Percentiles rank a stretch among this genome's conserved stretches.
These are phyloP conservation scores for Pythium diclinum DNA, from an alignment of 352 stramenopile genomes.

Conservation along the genomic window DNA sequence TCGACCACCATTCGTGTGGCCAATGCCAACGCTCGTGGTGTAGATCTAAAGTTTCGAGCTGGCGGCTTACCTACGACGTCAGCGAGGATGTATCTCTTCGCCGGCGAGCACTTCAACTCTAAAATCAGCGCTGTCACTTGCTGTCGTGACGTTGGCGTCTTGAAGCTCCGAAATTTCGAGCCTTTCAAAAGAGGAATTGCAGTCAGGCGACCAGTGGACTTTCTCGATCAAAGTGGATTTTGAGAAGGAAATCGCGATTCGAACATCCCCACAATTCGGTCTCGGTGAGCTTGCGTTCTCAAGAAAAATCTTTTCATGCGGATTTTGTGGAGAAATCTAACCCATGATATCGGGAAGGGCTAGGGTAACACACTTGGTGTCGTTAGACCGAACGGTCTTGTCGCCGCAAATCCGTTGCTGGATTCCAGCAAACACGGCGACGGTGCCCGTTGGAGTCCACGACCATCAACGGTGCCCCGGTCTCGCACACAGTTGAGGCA, in stretches of 20 bases:
- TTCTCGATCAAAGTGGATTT: not conserved
- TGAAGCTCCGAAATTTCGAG: not conserved
- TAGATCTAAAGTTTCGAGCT: not conserved
- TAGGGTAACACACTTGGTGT: not conserved
- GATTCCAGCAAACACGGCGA: not conserved
- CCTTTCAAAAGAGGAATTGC: not conserved
- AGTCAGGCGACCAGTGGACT: not conserved
- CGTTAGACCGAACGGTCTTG: not conserved
- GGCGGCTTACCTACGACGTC: not conserved
- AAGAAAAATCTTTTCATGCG: not conserved
- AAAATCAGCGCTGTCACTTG: constrained; percentile 4
- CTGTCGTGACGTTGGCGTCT: not conserved
- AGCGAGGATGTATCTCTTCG: not conserved
- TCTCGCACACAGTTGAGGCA: constrained; percentile 5
- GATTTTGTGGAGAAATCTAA: not conserved
- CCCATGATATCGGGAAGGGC: not conserved
- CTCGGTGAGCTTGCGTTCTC: not conserved
- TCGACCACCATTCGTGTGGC: not conserved
- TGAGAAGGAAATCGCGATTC: not conserved
- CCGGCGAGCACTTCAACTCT: not conserved
- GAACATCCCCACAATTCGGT: not conserved
- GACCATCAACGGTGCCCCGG: not conserved
- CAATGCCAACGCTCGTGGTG: too few relatives aligned
- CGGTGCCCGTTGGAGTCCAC: not conserved
- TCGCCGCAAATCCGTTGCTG: not conserved